Evolutionary conservation across 176 grass and related monocot genomes (phyloP).

Genomic region (Oryza officinalis): DNA sequence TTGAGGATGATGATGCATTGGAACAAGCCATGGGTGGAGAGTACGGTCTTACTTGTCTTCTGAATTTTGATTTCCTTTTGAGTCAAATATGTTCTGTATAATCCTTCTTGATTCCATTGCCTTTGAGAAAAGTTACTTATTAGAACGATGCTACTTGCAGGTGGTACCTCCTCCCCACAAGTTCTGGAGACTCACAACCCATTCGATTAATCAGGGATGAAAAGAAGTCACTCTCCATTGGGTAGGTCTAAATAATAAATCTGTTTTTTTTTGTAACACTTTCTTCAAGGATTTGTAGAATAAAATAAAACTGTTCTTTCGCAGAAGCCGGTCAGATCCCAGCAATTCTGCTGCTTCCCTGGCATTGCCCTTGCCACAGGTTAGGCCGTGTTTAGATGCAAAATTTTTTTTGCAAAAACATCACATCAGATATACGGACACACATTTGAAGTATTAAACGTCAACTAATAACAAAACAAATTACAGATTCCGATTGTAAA

Average conservation of each 20-base stretch:
- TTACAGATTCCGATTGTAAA: too few species aligned
- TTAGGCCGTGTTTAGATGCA: too few species aligned
- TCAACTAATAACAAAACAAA: too few species aligned
- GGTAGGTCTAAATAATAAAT: conserved; percentile 52
- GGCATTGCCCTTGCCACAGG: conserved; percentile 63
- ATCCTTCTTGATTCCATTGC: conserved; percentile 3
- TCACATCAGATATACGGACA: too few species aligned
- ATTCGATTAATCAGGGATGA: conserved; percentile 82
- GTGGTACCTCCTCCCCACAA: conserved; percentile 79
- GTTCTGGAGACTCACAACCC: conserved; percentile 43
- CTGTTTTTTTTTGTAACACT: conserved; percentile 17
- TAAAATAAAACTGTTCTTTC: conserved; percentile 29
- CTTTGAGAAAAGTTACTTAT: conserved; percentile 9
- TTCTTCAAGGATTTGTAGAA: background rate
- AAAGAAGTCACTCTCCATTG: conserved; percentile 57
- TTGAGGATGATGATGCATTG: conserved; percentile 93
- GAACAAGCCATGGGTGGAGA: conserved; percentile 93
- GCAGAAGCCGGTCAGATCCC: conserved; percentile 55
- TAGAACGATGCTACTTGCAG: conserved; percentile 40
- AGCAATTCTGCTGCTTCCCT: conserved; percentile 48
- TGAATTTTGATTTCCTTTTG: conserved; percentile 27
- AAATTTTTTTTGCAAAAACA: too few species aligned
- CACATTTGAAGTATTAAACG: too few species aligned
- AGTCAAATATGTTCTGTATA: background rate
- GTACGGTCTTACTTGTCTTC: conserved; percentile 48